Conservation (phyloP, 257 asterid species). For the Solanum piurae region DNA sequence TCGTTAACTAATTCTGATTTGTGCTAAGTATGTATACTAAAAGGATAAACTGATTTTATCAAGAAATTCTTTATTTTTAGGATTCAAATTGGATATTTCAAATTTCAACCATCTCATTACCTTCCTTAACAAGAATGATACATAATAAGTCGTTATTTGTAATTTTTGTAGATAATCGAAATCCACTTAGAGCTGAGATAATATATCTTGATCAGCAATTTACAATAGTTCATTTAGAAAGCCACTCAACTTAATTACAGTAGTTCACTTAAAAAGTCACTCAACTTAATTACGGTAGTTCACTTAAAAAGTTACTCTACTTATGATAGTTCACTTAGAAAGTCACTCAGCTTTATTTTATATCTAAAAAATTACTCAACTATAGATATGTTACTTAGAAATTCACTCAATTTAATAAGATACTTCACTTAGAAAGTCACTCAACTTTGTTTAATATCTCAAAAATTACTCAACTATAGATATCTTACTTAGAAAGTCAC, state of each 20-base stretch:
- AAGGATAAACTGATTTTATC: neutral
- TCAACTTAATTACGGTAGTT: too few relatives aligned
- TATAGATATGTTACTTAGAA: too few relatives aligned
- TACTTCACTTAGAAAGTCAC: neutral
- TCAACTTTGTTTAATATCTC: neutral
- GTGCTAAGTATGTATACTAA: neutral
- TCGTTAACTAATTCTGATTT: neutral
- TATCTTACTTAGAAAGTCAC: neutral
- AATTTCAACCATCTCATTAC: neutral
- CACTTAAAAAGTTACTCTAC: too few relatives aligned
- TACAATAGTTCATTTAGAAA: too few relatives aligned
- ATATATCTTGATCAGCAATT: too few relatives aligned
- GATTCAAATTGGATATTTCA: neutral
- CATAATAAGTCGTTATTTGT: neutral
- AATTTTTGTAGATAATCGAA: neutral
- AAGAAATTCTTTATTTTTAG: neutral
- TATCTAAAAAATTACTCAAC: too few relatives aligned
- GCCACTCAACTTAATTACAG: too few relatives aligned
- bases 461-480: neutral
- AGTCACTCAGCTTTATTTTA: too few relatives aligned
- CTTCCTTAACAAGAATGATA: neutral
- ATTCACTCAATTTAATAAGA: too few relatives aligned
- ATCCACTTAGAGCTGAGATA: neutral
- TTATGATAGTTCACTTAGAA: too few relatives aligned
- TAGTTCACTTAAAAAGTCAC: too few relatives aligned